phyloP scores from a whole-genome alignment of 768 basidiomycete species.

The Imleria badia region DNA sequence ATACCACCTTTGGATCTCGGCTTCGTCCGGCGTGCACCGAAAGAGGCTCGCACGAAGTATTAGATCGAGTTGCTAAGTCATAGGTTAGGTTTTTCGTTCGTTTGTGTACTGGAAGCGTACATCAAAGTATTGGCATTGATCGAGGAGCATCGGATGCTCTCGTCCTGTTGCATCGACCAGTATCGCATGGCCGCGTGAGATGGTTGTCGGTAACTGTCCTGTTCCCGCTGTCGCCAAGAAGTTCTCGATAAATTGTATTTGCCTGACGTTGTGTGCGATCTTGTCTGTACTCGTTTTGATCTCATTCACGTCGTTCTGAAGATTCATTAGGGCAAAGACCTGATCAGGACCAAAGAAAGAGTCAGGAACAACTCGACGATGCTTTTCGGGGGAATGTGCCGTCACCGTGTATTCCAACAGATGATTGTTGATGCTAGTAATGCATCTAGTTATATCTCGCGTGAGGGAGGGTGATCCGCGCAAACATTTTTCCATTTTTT shows the following conservation, averaged over 20 bases:
- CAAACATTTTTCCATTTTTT: background rate
- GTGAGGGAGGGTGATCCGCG: background rate
- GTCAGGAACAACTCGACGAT: background rate
- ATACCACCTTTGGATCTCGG: slow-evolving; percentile 1
- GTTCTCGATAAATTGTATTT: background rate
- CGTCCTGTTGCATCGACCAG: slow-evolving; percentile 3
- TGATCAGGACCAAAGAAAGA: background rate
- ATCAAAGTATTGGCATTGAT: background rate
- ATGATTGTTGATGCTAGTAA: background rate
- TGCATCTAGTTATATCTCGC: background rate
- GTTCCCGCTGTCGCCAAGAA: background rate
- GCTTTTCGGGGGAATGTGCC: background rate
- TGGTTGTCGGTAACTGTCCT: background rate
- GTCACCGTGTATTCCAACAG: slow-evolving; percentile 12
- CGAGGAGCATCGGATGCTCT: slow-evolving; percentile 1
- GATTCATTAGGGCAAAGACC: slow-evolving; percentile 1
- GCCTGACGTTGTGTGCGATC: background rate
- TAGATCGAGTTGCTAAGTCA: background rate
- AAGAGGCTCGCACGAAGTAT: background rate
- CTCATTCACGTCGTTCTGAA: background rate
- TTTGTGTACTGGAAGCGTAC: background rate
- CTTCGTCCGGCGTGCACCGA: background rate
- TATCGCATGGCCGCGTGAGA: background rate
- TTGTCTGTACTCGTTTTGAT: background rate
- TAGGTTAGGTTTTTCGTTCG: background rate